These are phyloP conservation scores for Corylus heterophylla DNA, from an alignment of 306 rosid genomes.

Conservation along the genomic window DNA sequence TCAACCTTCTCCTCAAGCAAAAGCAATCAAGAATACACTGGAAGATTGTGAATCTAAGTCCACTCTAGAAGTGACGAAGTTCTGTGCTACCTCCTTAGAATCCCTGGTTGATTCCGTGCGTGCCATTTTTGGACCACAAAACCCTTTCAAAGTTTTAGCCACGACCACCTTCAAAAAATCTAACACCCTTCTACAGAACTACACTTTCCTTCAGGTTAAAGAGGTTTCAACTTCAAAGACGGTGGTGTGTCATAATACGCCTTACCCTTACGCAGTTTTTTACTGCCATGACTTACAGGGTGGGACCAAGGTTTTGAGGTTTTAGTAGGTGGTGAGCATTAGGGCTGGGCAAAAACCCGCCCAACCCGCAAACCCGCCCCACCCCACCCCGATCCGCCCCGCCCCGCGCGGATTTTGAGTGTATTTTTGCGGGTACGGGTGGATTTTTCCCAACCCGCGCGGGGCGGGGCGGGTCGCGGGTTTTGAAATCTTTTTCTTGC, in stretches of 20 bases:
- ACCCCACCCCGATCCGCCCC: too few species aligned
- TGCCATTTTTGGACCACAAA: slow-evolving; percentile 40
- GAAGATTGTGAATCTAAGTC: slow-evolving; percentile 50
- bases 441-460: too few species aligned
- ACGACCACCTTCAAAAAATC: slow-evolving; percentile 45
- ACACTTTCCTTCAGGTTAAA: slow-evolving; percentile 44
- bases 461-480: too few species aligned
- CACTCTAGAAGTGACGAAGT: slow-evolving; percentile 57
- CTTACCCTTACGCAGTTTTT: slow-evolving; percentile 76
- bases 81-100: slow-evolving; percentile 67
- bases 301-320: slow-evolving; percentile 52
- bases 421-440: too few species aligned
- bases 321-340: slow-evolving; percentile 43
- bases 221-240: slow-evolving; percentile 43
- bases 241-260: slow-evolving; percentile 68
- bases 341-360: too few species aligned
- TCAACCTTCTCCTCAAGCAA: slow-evolving; percentile 59
- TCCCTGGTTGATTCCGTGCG: slow-evolving; percentile 55
- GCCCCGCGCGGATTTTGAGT: too few species aligned
- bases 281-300: slow-evolving; percentile 59
- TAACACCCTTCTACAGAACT: slow-evolving; percentile 48
- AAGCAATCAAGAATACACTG: slow-evolving; percentile 61
- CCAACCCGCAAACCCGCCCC: too few species aligned
- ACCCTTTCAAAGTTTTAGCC: slow-evolving; percentile 43
- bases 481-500: too few species aligned